phyloP scores from a whole-genome alignment of 1,139 yeast species.

The Suhomyces ambrosiae region DNA sequence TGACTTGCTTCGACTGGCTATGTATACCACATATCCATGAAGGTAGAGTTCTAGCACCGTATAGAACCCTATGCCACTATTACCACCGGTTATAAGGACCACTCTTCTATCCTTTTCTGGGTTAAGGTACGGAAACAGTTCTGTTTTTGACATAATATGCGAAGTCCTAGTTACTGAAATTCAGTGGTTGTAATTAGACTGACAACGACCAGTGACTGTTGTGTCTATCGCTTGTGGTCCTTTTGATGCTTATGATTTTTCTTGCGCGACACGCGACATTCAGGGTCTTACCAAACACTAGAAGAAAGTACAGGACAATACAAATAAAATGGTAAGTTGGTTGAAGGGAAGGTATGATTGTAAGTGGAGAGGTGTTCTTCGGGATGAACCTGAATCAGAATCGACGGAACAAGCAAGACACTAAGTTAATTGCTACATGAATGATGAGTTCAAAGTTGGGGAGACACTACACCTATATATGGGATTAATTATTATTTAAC shows the following conservation, averaged over 20 bases:
- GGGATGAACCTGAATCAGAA: too few species aligned
- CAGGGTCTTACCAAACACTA: constrained; percentile 1
- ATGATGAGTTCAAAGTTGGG: too few species aligned
- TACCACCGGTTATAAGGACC: constrained; percentile 50
- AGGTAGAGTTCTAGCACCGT: constrained; percentile 45
- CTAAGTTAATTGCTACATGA: too few species aligned
- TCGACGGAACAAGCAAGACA: too few species aligned
- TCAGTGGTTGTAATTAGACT: not conserved
- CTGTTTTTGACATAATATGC: constrained; percentile 23
- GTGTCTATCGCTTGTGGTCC: not conserved
- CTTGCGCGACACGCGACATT: not conserved
- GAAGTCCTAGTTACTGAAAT: too few species aligned
- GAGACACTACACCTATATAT: too few species aligned
- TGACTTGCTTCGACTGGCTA: constrained; percentile 44
- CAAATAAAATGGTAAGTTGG: too few species aligned
- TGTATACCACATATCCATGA: constrained; percentile 45
- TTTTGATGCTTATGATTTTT: constrained; percentile 1
- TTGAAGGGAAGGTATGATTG: too few species aligned
- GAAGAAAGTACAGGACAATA: too few species aligned
- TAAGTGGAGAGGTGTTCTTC: too few species aligned
- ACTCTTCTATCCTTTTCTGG: constrained; percentile 38
- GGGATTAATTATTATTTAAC: too few species aligned
- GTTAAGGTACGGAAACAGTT: constrained; percentile 34
- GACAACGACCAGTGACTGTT: not conserved
- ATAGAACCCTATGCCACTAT: constrained; percentile 48